Base-by-base conservation (phyloP, 2,329 filamentous ascomycete genomes). In the Epichloe bromicola region DNA sequence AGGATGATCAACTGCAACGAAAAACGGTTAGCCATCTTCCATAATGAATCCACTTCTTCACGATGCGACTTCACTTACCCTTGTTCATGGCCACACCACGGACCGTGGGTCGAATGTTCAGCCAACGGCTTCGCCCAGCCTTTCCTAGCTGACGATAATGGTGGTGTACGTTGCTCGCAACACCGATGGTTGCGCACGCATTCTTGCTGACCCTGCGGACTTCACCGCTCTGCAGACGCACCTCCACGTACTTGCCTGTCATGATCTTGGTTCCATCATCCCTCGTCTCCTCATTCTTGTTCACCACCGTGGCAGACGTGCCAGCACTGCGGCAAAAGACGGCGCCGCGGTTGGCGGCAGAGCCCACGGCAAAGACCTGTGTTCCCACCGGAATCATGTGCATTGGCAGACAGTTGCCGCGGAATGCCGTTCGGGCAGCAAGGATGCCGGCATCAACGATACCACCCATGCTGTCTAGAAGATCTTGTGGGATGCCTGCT, bases 21-120 rank as follows among this genome's bases (percentile, higher is more conserved):
- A n/a, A n/a, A 34, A n/a, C 36, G 34, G n/a, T 54, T 40, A 50
- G 52, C 38, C 12, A 11, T n/a, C 10, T 5, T 36, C 3, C 12
- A 10, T 51, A 39, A 41, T 7, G 19, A 45, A 30, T 7, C 19
- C 19, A 41, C 15, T 17, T 10, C 8, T 15, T 15, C 10, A 3
- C 36, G 11, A 51, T 46, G 26, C 37, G n/a, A 3, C 19, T 39
- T n/a, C 42, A 23, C 78, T 64, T 72, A 88, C 86, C 81, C 67
- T 91, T 89, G 74, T 98, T 98, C 94, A 98, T 98, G 56, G 94
- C 93, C 61, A 97, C 73, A 85, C 93, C 94, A 74, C 94, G 83
- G 43, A 98, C 93, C 1, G 93, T 96, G 15, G 93, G 93, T 59
- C 93, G 78, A 63, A 94, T 95, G 64, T 93, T 93, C 58, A 97